Percentiles rank a stretch among this genome's conserved stretches.
phyloP scores from a whole-genome alignment of 495 filamentous ascomycete genomes.

The Neurospora sp. region DNA sequence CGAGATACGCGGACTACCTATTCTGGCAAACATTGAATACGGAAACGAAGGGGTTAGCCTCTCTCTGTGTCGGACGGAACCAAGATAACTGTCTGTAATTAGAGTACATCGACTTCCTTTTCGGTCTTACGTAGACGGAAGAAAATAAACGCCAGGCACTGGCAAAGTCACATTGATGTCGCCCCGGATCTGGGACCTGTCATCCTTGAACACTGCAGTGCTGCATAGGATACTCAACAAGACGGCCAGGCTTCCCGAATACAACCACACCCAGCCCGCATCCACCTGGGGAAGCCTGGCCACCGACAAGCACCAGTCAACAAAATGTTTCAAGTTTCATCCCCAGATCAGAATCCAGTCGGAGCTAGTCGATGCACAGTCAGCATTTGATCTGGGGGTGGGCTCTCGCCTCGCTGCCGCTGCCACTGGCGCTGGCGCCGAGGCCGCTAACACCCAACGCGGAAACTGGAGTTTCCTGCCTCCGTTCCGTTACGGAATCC shows the following conservation, averaged over 20 bases:
- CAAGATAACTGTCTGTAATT: not conserved
- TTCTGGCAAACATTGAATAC: not conserved
- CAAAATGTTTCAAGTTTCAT: not conserved
- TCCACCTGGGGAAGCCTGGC: not conserved
- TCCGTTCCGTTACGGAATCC: too few species aligned
- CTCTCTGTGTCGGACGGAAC: not conserved
- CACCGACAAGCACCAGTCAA: not conserved
- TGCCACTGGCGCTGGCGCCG: too few species aligned
- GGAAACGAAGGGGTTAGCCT: not conserved
- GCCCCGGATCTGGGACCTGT: not conserved
- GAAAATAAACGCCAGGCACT: not conserved
- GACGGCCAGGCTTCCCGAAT: not conserved
- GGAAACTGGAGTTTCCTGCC: too few species aligned
- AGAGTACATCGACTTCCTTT: not conserved
- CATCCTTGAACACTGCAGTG: not conserved
- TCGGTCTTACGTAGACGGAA: not conserved
- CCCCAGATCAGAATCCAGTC: not conserved
- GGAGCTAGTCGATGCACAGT: too few species aligned
- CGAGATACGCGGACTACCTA: not conserved
- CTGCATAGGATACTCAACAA: not conserved
- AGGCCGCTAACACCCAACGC: too few species aligned
- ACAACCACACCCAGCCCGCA: not conserved
- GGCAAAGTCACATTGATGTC: not conserved
- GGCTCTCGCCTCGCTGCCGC: too few species aligned
- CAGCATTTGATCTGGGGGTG: too few species aligned